Evolutionary conservation across 2,329 filamentous ascomycete genomes (phyloP).

Genomic region (Reticulascus tulasneorum): DNA sequence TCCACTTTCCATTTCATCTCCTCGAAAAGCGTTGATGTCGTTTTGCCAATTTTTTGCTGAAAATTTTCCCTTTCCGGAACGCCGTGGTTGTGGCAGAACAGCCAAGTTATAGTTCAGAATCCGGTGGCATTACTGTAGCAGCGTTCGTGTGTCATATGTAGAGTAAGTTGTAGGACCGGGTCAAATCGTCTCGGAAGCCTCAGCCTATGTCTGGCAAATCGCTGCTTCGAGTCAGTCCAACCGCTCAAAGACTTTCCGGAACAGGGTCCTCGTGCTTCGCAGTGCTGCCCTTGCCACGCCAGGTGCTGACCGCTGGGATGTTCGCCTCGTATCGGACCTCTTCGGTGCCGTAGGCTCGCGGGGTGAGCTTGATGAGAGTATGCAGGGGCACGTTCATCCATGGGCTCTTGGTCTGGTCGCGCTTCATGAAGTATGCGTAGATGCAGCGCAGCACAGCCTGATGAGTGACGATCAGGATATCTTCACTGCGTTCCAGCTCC

Average conservation of each 20-base stretch:
- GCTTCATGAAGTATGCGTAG: constrained; percentile 98
- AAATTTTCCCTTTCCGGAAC: no score
- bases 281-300: constrained; percentile 87
- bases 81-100: no score
- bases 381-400: constrained; percentile 99
- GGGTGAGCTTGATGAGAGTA: constrained; percentile 93
- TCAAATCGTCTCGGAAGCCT: no score
- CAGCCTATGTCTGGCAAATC: no score
- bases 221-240: no score
- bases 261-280: constrained; percentile 76
- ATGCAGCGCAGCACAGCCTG: constrained; percentile 96
- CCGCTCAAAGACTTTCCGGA: constrained; percentile 23
- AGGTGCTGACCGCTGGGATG: constrained; percentile 94
- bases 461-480: constrained; percentile 96
- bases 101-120: no score
- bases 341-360: constrained; percentile 87
- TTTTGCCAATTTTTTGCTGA: no score
- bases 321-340: constrained; percentile 85
- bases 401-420: constrained; percentile 84
- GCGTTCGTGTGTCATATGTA: no score
- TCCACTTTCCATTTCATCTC: no score
- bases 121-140: no score
- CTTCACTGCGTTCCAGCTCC: constrained; percentile 93
- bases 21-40: no score
- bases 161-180: no score